Base-by-base conservation (phyloP, 164 flowering plant species). In the Chloranthus sessilifolius region DNA sequence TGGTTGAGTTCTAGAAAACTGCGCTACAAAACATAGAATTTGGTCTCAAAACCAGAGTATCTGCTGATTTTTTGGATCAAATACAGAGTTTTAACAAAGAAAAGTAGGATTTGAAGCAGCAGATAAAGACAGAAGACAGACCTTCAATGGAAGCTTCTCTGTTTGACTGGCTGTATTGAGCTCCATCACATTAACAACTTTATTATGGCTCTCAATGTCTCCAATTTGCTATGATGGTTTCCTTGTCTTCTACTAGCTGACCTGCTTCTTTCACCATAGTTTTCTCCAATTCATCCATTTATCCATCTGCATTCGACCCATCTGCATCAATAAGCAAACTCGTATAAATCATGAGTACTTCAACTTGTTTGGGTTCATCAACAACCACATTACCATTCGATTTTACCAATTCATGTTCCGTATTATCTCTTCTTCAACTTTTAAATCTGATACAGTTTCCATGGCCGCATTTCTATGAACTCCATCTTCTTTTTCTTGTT, bases 141-240 rank as follows among this genome's bases (percentile, higher is more conserved):
- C 77, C 72, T 60, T 52, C 14, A 37, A 15, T 14, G 58, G 56
- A 30, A 35, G 41, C 40, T 54, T 60, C 27, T 61, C 64, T 22
- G 46, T 60, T 30, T 38, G 59, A 20, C 16, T 11, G 15, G 51
- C 33, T 53, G 48, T 21, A 37, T 36, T 30, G 24, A 16, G 39
- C 29, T 56, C 58, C 22, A 36, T 37, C 15, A 31, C 63, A n/a
- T 38, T 22, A 20, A 27, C 25, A n/a, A n/a, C n/a, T 39, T 43
- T 36, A 25, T 36, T 17, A 10, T 46, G 23, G 39, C 54, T 50
- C 21, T 60, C 67, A 25, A 14, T 45, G 34, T 61, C 64, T 31
- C 46, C 67, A 57, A 24, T 42, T 52, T 43, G 45, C 43, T 60
- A 39, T 1, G 50, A 20, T 11, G 51, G 46, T 43, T 63, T 67